Evolutionary conservation across 352 stramenopile species (phyloP), one percentile per base, ranked within the genome.

Genomic region (Pythium plurisporium): DNA sequence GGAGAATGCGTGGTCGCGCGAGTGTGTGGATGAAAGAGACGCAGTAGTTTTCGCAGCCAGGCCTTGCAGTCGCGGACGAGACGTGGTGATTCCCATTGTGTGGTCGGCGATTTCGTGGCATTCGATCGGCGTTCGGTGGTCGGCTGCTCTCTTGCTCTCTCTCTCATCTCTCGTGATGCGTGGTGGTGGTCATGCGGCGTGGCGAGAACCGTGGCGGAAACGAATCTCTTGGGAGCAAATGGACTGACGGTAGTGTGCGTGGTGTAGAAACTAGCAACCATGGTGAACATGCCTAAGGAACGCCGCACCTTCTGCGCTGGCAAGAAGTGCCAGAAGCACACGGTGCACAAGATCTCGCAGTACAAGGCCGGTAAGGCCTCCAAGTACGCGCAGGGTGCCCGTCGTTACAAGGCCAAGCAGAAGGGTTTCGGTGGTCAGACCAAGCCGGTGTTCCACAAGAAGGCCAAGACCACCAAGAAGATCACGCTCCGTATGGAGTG

Each of bases 371-470:
- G 97, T 64, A 99, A 99, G 86, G 97, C 97, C 33, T 99, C 95
- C 59, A 99, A 99, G 87, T 99, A 98, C 79, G 97, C 97, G 50
- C 97, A 99, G 82, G 94, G 82, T 64, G 72, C 78, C 48, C 95
- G 97, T 90, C 96, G 97, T 87, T 99, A 99, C 80, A 93, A 99
- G 70, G 87, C 93, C 57, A 99, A 99, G 91, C 97, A 99, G 84
- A 98, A 98, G 90, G 97, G 97, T 81, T 99, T 98, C 78, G 97
- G 97, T 93, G 97, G 97, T 82, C 97, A 99, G 86, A 99, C 97
- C 67, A 99, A 99, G 94, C 97, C 97, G 63, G 92, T 99, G 47
- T 99, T 99, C 85, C 97, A 99, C 94, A 99, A 99, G 89, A 99
- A 72, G 87, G 97, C 97, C 23, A 99, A 99, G 93, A 99, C 97